Conservation (phyloP, 805 yeast genomes). For the Candida adriatica region DNA sequence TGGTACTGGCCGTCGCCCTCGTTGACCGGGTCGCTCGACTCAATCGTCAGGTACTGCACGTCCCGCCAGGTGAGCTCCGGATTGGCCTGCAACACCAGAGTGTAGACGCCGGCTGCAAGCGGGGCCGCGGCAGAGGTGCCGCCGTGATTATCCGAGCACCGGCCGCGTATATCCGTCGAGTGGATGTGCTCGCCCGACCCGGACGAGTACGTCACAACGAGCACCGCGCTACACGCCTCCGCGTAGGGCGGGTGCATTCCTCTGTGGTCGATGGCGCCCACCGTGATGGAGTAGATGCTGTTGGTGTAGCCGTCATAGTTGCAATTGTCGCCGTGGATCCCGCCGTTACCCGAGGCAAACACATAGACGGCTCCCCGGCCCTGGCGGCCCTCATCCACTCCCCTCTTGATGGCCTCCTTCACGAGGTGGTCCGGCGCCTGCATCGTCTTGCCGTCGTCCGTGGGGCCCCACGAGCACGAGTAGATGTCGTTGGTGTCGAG, state of each 20-base stretch:
- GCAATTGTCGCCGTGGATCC: conserved; percentile 75
- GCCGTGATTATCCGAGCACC: conserved; percentile 75
- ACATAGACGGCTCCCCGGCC: conserved; percentile 85
- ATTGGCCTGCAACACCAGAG: conserved; percentile 74
- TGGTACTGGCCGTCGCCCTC: conserved; percentile 70
- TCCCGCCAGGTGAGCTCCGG: conserved; percentile 95
- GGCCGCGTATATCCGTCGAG: conserved; percentile 69
- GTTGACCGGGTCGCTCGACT: conserved; percentile 63
- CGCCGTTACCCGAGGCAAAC: conserved; percentile 96
- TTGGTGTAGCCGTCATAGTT: conserved; percentile 97
- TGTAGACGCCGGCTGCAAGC: conserved; percentile 90
- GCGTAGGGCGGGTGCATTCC: conserved; percentile 87
- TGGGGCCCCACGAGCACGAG: conserved; percentile 98
- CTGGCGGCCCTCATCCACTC: conserved; percentile 73
- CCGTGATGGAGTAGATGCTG: conserved; percentile 89
- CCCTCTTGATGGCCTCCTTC: conserved; percentile 75
- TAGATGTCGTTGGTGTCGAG: conserved; percentile 85
- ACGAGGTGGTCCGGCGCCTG: conserved; percentile 80
- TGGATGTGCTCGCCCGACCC: conserved; percentile 87
- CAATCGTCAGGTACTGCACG: conserved; percentile 74
- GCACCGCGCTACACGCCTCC: conserved; percentile 90
- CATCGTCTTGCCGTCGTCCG: conserved; percentile 84
- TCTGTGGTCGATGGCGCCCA: conserved; percentile 84
- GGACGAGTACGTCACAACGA: conserved; percentile 89
- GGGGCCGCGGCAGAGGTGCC: conserved; percentile 99